These are phyloP conservation scores for Hortiboletus rubellus DNA, from an alignment of 1,284 basidiomycete species.

Conservation along the genomic window DNA sequence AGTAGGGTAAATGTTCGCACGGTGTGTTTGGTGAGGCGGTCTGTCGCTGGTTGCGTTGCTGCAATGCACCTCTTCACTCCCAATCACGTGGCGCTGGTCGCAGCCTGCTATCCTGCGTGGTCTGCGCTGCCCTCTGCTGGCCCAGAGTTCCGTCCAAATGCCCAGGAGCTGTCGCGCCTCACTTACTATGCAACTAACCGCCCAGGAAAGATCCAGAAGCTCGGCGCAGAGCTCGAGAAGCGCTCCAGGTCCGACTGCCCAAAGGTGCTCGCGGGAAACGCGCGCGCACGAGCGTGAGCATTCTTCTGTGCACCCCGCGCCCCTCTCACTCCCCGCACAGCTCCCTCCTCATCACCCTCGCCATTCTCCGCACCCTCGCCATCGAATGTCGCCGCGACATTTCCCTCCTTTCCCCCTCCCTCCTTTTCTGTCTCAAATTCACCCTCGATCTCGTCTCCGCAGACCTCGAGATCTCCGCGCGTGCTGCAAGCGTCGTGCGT, in stretches of 20 bases:
- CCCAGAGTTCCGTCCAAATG: slow-evolving; percentile 82
- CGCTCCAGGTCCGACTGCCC: slow-evolving; percentile 67
- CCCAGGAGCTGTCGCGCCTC: slow-evolving; percentile 88
- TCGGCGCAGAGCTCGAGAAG: slow-evolving; percentile 83
- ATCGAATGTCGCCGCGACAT: slow-evolving; percentile 90
- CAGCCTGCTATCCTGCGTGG: slow-evolving; percentile 87
- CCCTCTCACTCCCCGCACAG: slow-evolving; percentile 40
- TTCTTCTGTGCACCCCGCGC: not conserved
- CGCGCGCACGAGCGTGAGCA: slow-evolving; percentile 79
- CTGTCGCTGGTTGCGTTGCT: too few species aligned
- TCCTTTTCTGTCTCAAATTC: slow-evolving; percentile 73
- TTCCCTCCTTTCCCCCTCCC: slow-evolving; percentile 74
- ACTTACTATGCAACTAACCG: slow-evolving; percentile 93
- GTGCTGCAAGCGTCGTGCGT: slow-evolving; percentile 81
- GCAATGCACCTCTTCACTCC: slow-evolving; percentile 66
- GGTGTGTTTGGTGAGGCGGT: not conserved
- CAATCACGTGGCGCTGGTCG: slow-evolving; percentile 84
- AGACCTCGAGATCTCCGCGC: slow-evolving; percentile 85
- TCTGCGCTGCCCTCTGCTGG: slow-evolving; percentile 76
- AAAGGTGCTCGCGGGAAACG: slow-evolving; percentile 70
- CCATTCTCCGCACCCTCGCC: slow-evolving; percentile 83
- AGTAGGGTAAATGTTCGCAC: slow-evolving; percentile 23
- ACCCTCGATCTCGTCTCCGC: slow-evolving; percentile 63
- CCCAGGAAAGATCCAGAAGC: slow-evolving; percentile 86
- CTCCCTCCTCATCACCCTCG: slow-evolving; percentile 83